Evolutionary conservation across 129 eudicot genomes (phyloP), one percentile per base, ranked within the genome.

Genomic region (Saussurea involucrata): DNA sequence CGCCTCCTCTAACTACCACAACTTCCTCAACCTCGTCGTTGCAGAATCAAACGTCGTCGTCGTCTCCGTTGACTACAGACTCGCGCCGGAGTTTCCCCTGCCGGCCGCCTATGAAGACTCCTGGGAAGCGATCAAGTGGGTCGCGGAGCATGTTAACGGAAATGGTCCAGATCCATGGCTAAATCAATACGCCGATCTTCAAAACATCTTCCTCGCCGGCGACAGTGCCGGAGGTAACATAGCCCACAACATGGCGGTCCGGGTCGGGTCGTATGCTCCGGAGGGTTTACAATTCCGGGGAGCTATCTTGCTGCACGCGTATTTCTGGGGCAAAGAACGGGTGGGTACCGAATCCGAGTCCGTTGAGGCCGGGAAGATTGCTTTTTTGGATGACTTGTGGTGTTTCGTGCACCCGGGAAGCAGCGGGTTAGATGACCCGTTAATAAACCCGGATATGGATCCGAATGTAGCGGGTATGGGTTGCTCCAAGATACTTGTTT

Each of bases 221-320:
- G 90, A 87, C 18, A 87, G 92, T 34, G 88, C 88, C 9, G 96
- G 96, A 0, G 96, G 82, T 0, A 87, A 44, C 42, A 87, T 90
- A 0, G 49, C 84, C 2, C 89, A 87, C 33, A 60, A 75, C 72
- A 68, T 85, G 76, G 82, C 72, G 53, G 60, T 63, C 4, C 72
- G 86, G 32, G 81, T 65, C 28, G 86, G 91, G 10, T 15, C 42
- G 69, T 74, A 55, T n/a, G 18, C 25, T 3, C 42, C 31, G 4
- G 37, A 22, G 0, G 83, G 79, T 0, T n/a, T 76, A 6, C 31
- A 17, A 0, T n/a, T 81, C 8, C 20, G 31, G 0, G 93, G 93
- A 8, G 37, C 75, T 42, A 32, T 86, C 4, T 71, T 88, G 32
- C 34, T 74, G 20, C 85, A 83, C 72, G 85, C 93, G 10, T 82